Conservation (phyloP, 331 rosid species). For the Arachis monticola region DNA sequence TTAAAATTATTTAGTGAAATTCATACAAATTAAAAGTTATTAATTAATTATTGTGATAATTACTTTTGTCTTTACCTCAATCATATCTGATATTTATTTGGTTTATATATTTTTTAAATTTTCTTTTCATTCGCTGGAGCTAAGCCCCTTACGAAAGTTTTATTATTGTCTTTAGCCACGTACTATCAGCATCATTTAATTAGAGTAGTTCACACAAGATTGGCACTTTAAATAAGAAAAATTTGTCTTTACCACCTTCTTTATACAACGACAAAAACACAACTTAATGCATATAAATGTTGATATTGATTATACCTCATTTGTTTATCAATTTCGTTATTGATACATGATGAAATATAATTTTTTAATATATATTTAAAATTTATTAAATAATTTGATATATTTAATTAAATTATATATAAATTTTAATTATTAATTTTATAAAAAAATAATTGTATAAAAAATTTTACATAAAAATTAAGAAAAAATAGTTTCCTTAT, state of each 20-base stretch:
- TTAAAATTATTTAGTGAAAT: too few species aligned
- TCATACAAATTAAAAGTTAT: too few species aligned
- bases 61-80: neutral
- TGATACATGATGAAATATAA: neutral
- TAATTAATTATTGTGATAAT: too few species aligned
- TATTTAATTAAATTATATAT: too few species aligned
- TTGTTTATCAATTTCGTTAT: neutral
- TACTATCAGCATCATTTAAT: conserved; percentile 46
- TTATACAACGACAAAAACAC: neutral
- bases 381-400: too few species aligned
- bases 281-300: neutral
- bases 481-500: neutral
- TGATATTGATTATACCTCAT: neutral
- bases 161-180: conserved; percentile 8
- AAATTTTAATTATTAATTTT: too few species aligned
- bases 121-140: neutral
- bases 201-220: conserved; percentile 34
- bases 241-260: conserved; percentile 16
- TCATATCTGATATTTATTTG: neutral
- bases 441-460: too few species aligned
- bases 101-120: too few species aligned
- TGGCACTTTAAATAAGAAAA: neutral
- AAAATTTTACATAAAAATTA: too few species aligned
- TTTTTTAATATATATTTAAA: neutral
- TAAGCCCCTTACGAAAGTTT: neutral